Conservation (phyloP, 495 filamentous ascomycete species). For the Penicillium alfredii region DNA sequence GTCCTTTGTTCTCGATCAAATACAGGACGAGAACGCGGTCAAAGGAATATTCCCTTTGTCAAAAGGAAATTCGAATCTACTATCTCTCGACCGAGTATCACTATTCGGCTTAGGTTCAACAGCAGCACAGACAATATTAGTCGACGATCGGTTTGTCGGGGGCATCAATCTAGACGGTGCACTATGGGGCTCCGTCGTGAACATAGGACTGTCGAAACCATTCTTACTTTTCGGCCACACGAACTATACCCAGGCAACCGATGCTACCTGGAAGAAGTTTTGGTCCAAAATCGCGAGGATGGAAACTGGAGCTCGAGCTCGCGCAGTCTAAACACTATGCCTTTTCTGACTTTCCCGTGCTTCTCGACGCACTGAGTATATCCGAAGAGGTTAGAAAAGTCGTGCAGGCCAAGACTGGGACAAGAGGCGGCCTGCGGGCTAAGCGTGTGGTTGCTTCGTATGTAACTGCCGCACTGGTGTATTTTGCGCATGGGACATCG, state of each 20-base stretch:
- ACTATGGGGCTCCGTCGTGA: conserved; percentile 25
- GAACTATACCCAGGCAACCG: conserved; percentile 13
- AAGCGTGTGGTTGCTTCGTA: conserved; percentile 3
- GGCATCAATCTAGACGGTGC: conserved; percentile 46
- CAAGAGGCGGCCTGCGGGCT: conserved; percentile 3
- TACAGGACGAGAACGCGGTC: conserved; percentile 13
- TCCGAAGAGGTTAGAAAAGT: conserved; percentile 1
- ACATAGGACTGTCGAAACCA: conserved; percentile 18
- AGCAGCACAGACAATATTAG: conserved; percentile 32
- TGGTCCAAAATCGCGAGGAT: conserved; percentile 21
- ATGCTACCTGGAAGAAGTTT: conserved; percentile 20
- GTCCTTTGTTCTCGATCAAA: conserved; percentile 29
- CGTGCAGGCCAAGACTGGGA: conserved; percentile 3
- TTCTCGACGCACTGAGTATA: conserved; percentile 2
- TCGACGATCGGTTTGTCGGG: conserved; percentile 36
- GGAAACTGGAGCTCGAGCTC: conserved; percentile 24
- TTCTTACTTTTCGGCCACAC: conserved; percentile 27
- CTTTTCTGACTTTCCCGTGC: conserved; percentile 47
- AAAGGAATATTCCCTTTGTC: conserved; percentile 5
- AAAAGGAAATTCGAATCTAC: conserved; percentile 1
- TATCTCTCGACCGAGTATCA: conserved; percentile 24
- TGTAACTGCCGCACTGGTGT: background rate
- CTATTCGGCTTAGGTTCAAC: conserved; percentile 51
- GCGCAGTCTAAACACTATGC: conserved; percentile 19
- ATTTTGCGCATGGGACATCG: background rate